Evolutionary conservation across 257 asterid genomes (phyloP).

Genomic region (Fraxinus excelsior): DNA sequence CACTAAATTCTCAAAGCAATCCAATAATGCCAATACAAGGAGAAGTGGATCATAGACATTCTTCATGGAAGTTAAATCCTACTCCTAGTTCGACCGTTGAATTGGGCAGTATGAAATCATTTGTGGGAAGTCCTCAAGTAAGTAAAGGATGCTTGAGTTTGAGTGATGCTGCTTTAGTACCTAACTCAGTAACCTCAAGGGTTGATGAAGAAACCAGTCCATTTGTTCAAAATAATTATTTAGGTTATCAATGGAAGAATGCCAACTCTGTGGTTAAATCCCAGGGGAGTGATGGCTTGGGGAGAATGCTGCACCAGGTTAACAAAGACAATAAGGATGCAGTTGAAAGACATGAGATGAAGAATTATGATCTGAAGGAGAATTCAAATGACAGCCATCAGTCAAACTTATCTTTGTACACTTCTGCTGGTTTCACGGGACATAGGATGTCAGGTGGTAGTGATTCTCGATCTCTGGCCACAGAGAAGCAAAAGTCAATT

Average conservation of each 20-base stretch:
- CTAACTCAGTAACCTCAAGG: slow-evolving; percentile 39
- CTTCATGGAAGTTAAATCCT: slow-evolving; percentile 3
- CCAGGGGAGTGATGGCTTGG: slow-evolving; percentile 50
- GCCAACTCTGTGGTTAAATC: slow-evolving; percentile 42
- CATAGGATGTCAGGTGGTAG: slow-evolving; percentile 47
- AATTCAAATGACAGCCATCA: slow-evolving; percentile 59
- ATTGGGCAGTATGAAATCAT: slow-evolving; percentile 38
- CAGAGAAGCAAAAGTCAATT: slow-evolving; percentile 57
- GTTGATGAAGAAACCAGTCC: slow-evolving; percentile 49
- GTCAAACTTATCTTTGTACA: slow-evolving; percentile 54
- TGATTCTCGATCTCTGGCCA: slow-evolving; percentile 51
- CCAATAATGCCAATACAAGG: background rate
- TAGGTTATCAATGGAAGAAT: slow-evolving; percentile 62
- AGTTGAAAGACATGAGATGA: slow-evolving; percentile 43
- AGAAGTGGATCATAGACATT: background rate
- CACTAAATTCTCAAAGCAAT: background rate
- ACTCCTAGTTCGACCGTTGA: slow-evolving; percentile 11
- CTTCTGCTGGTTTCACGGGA: slow-evolving; percentile 60
- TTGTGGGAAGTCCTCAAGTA: slow-evolving; percentile 25
- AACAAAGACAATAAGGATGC: slow-evolving; percentile 36
- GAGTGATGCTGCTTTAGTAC: slow-evolving; percentile 39
- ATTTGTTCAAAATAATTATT: slow-evolving; percentile 43
- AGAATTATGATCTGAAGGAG: slow-evolving; percentile 50
- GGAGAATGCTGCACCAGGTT: slow-evolving; percentile 44
- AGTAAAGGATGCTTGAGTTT: slow-evolving; percentile 45